Base-by-base conservation (phyloP, 371 early-diverging fungal genomes). In the Sporodiniella umbellata region DNA sequence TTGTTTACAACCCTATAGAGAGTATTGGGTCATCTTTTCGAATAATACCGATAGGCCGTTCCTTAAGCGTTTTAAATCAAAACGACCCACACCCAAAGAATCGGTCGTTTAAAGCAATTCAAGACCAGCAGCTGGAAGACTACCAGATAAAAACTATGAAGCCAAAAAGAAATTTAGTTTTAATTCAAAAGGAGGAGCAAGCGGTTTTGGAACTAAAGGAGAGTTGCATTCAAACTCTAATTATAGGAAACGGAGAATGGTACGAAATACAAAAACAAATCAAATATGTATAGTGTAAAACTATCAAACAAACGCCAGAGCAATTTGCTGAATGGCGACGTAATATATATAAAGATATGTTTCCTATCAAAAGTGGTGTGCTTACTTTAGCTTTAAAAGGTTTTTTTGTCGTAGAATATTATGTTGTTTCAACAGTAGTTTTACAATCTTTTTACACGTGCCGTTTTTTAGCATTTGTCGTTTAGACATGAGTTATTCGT, bases 181-280 rank as follows among this genome's bases (percentile, higher is more conserved):
- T 56, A 18, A 78, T 78, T 15, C 78, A 78, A 50, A 61, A 60
- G 23, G 78, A 78, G 57, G 74, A 78, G 33, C 59, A 54, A 18
- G 78, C 78, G 4, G 51, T 73, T 23, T 60, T 51, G 40, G 51
- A 59, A 12, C 46, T 78, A 3, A 42, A 38, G 8, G 62, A 78
- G 35, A 66, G 59, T 39, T 70, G 74, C 54, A 49, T 74, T 5
- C 72, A 78, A 48, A 68, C 68, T 22, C 8, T 73, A 8, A 67
- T 71, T 33, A 42, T 64, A 3, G 56, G 53, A 28, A 65, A 54
- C 26, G 78, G 78, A n/a, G 74, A 73, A 59, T 78, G 78, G 78
- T 62, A 60, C 37, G 66, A 66, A 42, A 52, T 76, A 15, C 40
- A 48, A 10, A 56, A 62, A 46, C n/a, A n/a, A n/a, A n/a, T n/a